Evolutionary conservation across 1,284 basidiomycete species (phyloP).

Genomic region (Cutaneotrichosporon sp.): DNA sequence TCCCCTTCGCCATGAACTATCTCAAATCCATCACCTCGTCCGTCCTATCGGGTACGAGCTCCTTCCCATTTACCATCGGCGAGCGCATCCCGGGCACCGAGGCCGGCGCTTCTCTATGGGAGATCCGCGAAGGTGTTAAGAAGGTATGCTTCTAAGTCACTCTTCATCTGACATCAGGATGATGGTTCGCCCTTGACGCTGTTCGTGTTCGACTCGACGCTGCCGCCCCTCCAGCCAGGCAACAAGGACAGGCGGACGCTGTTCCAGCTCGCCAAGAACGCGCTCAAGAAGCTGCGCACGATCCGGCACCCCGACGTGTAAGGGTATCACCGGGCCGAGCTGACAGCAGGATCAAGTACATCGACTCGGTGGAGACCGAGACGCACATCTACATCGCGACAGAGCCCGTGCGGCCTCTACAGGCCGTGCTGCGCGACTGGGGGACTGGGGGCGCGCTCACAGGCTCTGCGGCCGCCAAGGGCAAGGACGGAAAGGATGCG

Average conservation of each 20-base stretch:
- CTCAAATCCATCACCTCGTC: conserved; percentile 60
- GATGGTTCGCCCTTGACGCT: conserved; percentile 80
- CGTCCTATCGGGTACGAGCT: conserved; percentile 85
- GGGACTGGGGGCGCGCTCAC: conserved; percentile 39
- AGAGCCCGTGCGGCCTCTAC: conserved; percentile 81
- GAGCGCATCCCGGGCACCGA: conserved; percentile 70
- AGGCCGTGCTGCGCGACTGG: conserved; percentile 66
- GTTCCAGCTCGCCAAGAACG: conserved; percentile 82
- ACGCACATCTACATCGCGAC: conserved; percentile 89
- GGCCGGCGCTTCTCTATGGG: conserved; percentile 68
- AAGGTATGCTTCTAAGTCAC: conserved; percentile 67
- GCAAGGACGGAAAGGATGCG: conserved; percentile 69
- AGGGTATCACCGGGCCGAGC: conserved; percentile 13
- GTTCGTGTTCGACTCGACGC: conserved; percentile 78
- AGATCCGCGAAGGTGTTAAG: conserved; percentile 82
- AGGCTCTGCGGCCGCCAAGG: conserved; percentile 43
- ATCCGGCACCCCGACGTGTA: conserved; percentile 89
- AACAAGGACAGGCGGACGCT: conserved; percentile 61
- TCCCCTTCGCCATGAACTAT: conserved; percentile 48
- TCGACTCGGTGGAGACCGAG: conserved; percentile 89
- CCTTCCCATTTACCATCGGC: conserved; percentile 84
- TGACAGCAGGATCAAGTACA: conserved; percentile 69
- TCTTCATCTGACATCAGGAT: conserved; percentile 64
- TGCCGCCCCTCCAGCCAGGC: conserved; percentile 51
- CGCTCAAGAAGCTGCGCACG: conserved; percentile 84